These are phyloP conservation scores for Sclerotinia sclerotiorum DNA, from an alignment of 2,329 filamentous ascomycete species.

Conservation along the genomic window DNA sequence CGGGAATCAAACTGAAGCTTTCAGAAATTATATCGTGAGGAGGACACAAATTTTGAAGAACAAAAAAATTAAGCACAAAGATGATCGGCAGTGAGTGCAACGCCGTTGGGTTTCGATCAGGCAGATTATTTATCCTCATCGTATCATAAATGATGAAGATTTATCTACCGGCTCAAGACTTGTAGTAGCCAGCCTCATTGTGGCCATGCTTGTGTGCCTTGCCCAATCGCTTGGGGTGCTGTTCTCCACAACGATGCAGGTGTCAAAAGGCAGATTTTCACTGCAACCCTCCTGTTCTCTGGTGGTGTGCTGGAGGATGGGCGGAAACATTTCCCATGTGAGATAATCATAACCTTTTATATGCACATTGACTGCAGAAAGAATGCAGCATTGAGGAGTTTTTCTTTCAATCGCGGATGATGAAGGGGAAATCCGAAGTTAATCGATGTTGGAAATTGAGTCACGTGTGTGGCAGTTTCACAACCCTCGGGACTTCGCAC, in stretches of 20 bases:
- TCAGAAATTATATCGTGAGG: background rate
- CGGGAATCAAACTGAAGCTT: conserved; percentile 7
- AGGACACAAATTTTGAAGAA: background rate
- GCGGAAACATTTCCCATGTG: background rate
- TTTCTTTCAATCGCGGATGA: conserved; percentile 16
- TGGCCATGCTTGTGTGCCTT: conserved; percentile 12
- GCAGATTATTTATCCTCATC: conserved; percentile 6
- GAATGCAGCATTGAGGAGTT: conserved; percentile 1
- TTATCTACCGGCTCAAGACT: conserved; percentile 5
- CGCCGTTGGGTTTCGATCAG: conserved; percentile 9
- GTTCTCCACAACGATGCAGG: conserved; percentile 19
- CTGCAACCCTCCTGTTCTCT: background rate
- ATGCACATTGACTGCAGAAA: conserved; percentile 11
- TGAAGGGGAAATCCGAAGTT: conserved; percentile 21
- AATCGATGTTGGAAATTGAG: background rate
- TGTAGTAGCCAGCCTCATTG: conserved; percentile 14
- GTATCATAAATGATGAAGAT: conserved; percentile 16
- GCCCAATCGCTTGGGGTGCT: conserved; percentile 1
- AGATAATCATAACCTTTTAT: conserved; percentile 17
- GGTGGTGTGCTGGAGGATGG: conserved; percentile 1
- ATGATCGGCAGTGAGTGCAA: conserved; percentile 7
- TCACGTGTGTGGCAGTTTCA: conserved; percentile 4
- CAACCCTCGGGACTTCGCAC: conserved; percentile 1
- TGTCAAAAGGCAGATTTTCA: conserved; percentile 11
- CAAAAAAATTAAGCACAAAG: background rate